A percentile compares a stretch with the other conserved stretches of the same genome.
Evolutionary conservation across 495 filamentous ascomycete genomes (phyloP).

Genomic region (Penicillium arizonense): DNA sequence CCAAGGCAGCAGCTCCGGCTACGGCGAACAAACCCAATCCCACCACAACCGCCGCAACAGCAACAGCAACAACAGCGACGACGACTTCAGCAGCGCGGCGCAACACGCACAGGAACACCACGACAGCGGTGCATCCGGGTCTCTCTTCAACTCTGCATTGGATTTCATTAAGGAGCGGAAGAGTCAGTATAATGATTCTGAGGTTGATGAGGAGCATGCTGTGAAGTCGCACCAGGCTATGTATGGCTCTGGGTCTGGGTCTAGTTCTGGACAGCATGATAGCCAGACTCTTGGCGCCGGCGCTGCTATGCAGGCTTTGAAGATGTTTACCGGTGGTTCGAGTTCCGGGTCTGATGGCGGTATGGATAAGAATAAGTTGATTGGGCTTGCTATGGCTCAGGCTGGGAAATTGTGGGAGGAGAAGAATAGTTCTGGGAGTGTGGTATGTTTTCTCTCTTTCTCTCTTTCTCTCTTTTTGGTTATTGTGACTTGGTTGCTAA

Average conservation of each 20-base stretch:
- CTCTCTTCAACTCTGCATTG: constrained; percentile 50
- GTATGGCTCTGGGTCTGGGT: constrained; percentile 37
- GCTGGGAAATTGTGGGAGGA: constrained; percentile 65
- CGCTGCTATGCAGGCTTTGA: constrained; percentile 66
- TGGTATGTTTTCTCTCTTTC: constrained; percentile 38
- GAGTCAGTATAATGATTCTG: constrained; percentile 21
- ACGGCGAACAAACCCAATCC: background rate
- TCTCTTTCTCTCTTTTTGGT: constrained; percentile 1
- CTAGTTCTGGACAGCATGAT: constrained; percentile 32
- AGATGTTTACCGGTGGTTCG: constrained; percentile 56
- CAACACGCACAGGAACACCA: constrained; percentile 45
- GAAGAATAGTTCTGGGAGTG: constrained; percentile 45
- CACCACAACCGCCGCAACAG: constrained; percentile 3
- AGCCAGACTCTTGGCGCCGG: constrained; percentile 52
- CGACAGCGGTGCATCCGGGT: constrained; percentile 31
- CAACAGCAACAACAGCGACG: constrained; percentile 9
- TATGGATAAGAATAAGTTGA: constrained; percentile 56
- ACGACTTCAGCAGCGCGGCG: constrained; percentile 47
- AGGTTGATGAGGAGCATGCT: constrained; percentile 56
- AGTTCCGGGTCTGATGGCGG: constrained; percentile 32
- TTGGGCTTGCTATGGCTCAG: constrained; percentile 68
- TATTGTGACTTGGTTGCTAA: constrained; percentile 12
- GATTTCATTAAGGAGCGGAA: constrained; percentile 47
- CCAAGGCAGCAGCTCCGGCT: constrained; percentile 12
- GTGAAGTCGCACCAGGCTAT: constrained; percentile 55